Base-by-base conservation (phyloP, 2,329 filamentous ascomycete species). In the Kalmusia sp. region DNA sequence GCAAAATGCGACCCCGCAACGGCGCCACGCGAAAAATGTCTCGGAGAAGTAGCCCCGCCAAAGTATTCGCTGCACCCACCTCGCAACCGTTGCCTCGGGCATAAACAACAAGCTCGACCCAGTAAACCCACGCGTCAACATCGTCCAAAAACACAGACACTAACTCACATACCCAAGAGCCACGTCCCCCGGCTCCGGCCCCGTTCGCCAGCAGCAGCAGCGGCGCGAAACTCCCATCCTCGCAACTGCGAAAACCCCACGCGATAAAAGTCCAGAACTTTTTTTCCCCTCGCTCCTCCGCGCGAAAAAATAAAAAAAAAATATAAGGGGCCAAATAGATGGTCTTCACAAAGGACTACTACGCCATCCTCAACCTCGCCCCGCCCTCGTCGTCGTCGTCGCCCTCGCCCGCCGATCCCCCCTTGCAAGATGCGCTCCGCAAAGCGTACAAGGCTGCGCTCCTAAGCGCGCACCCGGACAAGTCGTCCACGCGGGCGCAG, bases 401-500 rank as follows among this genome's bases (percentile, higher is more conserved):
- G n/a, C n/a, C n/a, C n/a, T n/a, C n/a, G n/a, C 4, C 8, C 5
- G 11, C 22, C 6, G 25, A 4, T 9, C 7, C 40, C 12, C 22
- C 3, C 25, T 53, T 46, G 38, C 27, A 31, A 12, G 55, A 53
- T 2, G 56, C 54, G 2, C 9, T 67, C 17, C 47, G 65, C 2
- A 45, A 61, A 28, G 84, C 84, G 8, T 87, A 87, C 67, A 82
- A 81, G 53, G 78, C 75, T 41, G 82, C 84, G 6, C 75, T 88
- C 21, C 76, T 87, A 4, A 69, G 70, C 22, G 77, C 86, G 60
- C 85, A 88, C 64, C 85, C 85, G 0, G 85, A 88, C 71, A 87
- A 85, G 67, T 44, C 55, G 34, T 17, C n/a, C 25, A 8, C n/a
- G n/a, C n/a, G 21, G 19, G 21, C 11, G 35, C 17, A 38, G 15